Base-by-base conservation (phyloP, 768 basidiomycete genomes). In the Cystofilobasidium capitatum region DNA sequence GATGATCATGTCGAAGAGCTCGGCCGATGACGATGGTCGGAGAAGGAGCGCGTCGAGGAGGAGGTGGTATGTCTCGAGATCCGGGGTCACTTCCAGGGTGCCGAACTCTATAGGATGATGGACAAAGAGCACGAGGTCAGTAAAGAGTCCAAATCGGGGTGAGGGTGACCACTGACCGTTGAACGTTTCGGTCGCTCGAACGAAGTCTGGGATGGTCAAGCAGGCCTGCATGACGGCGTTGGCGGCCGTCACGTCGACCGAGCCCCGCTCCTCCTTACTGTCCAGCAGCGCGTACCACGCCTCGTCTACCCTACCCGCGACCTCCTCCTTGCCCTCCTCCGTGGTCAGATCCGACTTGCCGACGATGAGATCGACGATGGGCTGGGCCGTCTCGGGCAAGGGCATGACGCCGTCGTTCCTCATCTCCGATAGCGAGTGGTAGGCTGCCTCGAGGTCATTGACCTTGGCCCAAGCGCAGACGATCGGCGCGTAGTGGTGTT, bases 131-230 rank as follows among this genome's bases (percentile, higher is more conserved):
- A n/a, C 16, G 36, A 35, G 29, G 8, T 7, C 5, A 51, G 24
- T 17, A 49, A 2, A 22, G 20, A 20, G 24, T n/a, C 12, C 35
- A 58, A 42, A 26, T n/a, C 35, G 37, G 16, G 10, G n/a, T 40
- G 31, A 63, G 40, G 17, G 42, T 4, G 9, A 29, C n/a, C 16
- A 45, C 65, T 24, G 17, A 66, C 65, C 65, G 36, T 66, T 66
- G 58, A 66, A 66, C 45, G 65, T 66, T 58, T 66, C 65, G 26
- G 65, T 58, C 35, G 65, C 58, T n/a, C 65, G 39, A 22, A 60
- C 58, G n/a, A 66, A 66, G 45, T 66, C 65, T 5, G 59, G 17
- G 37, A 58, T 49, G n/a, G 57, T 51, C 29, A 66, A 26, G 45
- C 65, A 66, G 17, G 65, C 42, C 65, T 59, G 45, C 58, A 66